Base-by-base conservation (phyloP, 202 grass and related monocot genomes). In the Elaeis oleifera region DNA sequence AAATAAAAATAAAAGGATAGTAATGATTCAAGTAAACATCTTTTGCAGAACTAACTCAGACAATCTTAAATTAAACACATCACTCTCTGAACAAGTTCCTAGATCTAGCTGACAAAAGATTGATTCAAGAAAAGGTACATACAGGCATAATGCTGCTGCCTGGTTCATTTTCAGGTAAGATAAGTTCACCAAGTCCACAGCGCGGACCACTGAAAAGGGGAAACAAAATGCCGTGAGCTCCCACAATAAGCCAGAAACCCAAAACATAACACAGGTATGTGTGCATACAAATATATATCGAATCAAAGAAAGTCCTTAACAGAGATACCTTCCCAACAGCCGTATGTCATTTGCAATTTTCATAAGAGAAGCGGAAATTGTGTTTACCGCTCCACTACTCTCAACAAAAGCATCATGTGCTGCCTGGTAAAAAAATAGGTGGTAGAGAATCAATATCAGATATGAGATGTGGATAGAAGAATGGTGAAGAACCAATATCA, bases 111-210 rank as follows among this genome's bases (percentile, higher is more conserved):
- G 6, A 80, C 2, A 9, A 54, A 31, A 64, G 18, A 50, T 25
- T 44, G 5, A 50, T 60, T 18, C 36, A 23, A 59, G 70, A 39
- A 9, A 57, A 49, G 53, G 65, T 51, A 60, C 68, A 64, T 89
- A 99, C 94, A 76, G 94, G 94, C 94, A 99, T 99, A 75, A 99
- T 99, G 76, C 94, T 99, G 75, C 94, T 99, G 32, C 94, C 94
- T 49, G 94, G 94, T 68, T 99, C 94, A 84, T 99, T 99, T 84
- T 99, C 94, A 26, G 94, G 94, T 39, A 99, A 66, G 63, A 89
- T 89, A 67, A 99, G 82, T 67, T 99, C 94, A 67, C 94, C 88
- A 73, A 99, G 88, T 74, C 94, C 94, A 67, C 88, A 99, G 8
- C 94, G 94, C 49, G 94, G 94, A 26, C 94, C 94, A 76, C 94